Conservation (phyloP, 164 flowering plant species). For the Malania oleifera region DNA sequence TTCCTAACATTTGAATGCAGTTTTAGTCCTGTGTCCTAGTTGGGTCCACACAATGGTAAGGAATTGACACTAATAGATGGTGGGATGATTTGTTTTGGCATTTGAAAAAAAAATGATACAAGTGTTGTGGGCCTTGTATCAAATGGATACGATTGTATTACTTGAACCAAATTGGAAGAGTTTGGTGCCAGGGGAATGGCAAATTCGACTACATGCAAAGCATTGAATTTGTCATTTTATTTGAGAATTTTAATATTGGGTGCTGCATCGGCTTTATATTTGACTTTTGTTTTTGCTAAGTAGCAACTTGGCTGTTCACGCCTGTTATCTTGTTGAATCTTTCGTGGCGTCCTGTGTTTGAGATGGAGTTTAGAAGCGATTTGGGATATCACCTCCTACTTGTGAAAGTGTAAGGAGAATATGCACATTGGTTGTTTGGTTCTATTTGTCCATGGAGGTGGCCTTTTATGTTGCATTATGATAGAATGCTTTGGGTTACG, state of each 20-base stretch:
- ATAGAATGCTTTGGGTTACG: background rate
- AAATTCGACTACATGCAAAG: background rate
- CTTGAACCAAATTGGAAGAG: background rate
- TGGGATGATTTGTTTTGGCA: background rate
- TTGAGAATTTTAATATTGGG: background rate
- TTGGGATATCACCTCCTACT: background rate
- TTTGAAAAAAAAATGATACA: background rate
- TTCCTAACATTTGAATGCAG: too few relatives aligned
- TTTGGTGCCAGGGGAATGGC: background rate
- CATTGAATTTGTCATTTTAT: background rate
- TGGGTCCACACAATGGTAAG: too few relatives aligned
- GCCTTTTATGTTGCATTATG: too few relatives aligned
- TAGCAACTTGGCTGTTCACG: background rate
- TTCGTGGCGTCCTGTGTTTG: background rate
- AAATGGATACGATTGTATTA: background rate
- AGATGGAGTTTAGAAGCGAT: background rate
- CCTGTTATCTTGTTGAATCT: background rate
- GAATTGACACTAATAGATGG: background rate
- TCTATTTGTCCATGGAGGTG: background rate
- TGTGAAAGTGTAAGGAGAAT: background rate
- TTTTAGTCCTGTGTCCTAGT: too few relatives aligned
- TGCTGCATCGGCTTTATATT: background rate
- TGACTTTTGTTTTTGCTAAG: background rate
- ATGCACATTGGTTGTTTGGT: too few relatives aligned
- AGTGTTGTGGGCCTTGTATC: background rate